A percentile compares a stretch with the other conserved stretches of the same genome.
Conservation (phyloP, 331 rosid genomes). For the Quercus tomentella region DNA sequence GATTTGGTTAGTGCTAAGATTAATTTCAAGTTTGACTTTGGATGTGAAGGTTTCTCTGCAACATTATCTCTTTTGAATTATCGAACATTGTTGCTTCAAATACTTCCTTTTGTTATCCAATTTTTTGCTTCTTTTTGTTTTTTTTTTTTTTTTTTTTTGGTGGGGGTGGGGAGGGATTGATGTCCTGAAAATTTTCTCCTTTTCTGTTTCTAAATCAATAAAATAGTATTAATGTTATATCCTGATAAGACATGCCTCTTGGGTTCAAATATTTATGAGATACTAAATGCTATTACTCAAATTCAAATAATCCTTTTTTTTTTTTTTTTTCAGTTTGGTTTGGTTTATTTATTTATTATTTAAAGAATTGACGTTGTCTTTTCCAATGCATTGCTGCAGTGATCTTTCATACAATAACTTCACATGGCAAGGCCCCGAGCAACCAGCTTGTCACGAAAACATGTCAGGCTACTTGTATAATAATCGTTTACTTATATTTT, state of each 20-base stretch:
- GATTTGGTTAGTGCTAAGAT: not conserved
- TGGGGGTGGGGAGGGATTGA: not conserved
- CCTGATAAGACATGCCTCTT: not conserved
- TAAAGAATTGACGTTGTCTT: not conserved
- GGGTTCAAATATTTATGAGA: not conserved
- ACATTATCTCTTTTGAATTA: too few relatives aligned
- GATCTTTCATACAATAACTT: slow-evolving; percentile 94
- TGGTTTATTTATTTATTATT: not conserved
- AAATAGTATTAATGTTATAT: not conserved
- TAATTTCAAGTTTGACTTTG: too few relatives aligned
- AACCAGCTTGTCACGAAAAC: slow-evolving; percentile 48
- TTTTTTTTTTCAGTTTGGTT: not conserved
- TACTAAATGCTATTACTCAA: not conserved
- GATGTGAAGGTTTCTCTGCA: too few relatives aligned
- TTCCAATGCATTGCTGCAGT: slow-evolving; percentile 35
- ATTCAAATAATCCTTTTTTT: not conserved
- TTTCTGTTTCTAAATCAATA: not conserved
- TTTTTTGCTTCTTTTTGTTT: not conserved
- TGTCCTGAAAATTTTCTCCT: not conserved
- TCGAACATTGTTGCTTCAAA: too few relatives aligned
- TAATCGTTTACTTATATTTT: not conserved
- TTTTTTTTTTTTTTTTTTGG: not conserved
- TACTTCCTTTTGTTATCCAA: too few relatives aligned
- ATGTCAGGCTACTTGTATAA: slow-evolving; percentile 34
- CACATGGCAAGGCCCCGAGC: slow-evolving; percentile 56